A percentile compares a stretch with the other conserved stretches of the same genome.
phyloP scores from a whole-genome alignment of 495 filamentous ascomycete species.

The Sabuloglossum arenarium region DNA sequence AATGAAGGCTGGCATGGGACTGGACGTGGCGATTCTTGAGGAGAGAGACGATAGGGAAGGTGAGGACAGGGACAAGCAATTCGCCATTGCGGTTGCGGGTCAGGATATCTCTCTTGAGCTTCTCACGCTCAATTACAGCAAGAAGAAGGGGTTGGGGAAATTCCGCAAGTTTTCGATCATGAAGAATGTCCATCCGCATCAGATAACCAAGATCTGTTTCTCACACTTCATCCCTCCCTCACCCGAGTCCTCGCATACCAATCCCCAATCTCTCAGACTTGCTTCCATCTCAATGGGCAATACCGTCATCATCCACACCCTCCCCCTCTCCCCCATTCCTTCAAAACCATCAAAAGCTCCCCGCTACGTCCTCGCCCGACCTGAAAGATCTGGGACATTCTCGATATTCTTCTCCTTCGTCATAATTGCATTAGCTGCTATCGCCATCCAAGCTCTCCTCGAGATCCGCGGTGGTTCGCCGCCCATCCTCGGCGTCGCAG shows the following conservation, averaged over 20 bases:
- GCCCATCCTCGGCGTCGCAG: constrained; percentile 32
- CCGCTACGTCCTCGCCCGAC: constrained; percentile 49
- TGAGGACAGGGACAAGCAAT: constrained; percentile 37
- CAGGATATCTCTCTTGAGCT: constrained; percentile 65
- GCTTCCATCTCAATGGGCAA: constrained; percentile 73
- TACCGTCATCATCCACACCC: constrained; percentile 64
- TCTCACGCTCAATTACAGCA: constrained; percentile 44
- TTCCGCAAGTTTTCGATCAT: constrained; percentile 43
- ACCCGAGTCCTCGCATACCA: constrained; percentile 22
- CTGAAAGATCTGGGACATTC: constrained; percentile 24
- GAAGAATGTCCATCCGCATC: constrained; percentile 54
- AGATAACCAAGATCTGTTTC: constrained; percentile 71
- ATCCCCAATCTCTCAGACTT: constrained; percentile 47
- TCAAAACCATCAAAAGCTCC: constrained; percentile 17
- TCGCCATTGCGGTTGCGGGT: constrained; percentile 61
- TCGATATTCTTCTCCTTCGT: constrained; percentile 27
- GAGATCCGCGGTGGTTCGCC: constrained; percentile 41
- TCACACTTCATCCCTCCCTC: constrained; percentile 45
- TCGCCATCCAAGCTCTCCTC: constrained; percentile 42
- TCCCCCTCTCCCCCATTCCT: constrained; percentile 38
- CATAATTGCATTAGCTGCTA: constrained; percentile 30
- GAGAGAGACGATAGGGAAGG: constrained; percentile 19
- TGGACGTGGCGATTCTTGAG: constrained; percentile 31
- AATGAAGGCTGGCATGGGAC: constrained; percentile 44
- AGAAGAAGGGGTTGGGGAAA: constrained; percentile 26